These are phyloP conservation scores for Testicularia cyperi DNA, from an alignment of 1,284 basidiomycete species.

Conservation along the genomic window DNA sequence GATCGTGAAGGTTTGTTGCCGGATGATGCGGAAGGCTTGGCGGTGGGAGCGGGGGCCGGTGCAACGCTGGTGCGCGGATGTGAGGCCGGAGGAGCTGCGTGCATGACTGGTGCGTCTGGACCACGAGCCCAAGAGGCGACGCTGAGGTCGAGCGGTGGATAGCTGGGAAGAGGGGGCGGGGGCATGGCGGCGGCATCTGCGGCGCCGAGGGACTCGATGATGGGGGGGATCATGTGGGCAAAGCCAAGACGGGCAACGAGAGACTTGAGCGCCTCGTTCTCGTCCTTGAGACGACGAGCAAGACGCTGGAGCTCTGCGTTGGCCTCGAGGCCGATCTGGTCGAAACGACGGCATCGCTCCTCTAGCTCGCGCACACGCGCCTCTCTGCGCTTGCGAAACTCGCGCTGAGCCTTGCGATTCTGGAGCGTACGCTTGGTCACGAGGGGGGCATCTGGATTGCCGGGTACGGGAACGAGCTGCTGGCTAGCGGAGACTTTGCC, in stretches of 20 bases:
- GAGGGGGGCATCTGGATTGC: constrained; percentile 36
- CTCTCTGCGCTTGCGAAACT: constrained; percentile 54
- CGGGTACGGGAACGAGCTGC: constrained; percentile 39
- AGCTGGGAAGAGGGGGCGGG: constrained; percentile 22
- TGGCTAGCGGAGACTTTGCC: constrained; percentile 30
- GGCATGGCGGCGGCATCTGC: constrained; percentile 1
- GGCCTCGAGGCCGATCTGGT: constrained; percentile 55
- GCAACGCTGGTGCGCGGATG: background rate
- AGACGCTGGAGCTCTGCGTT: constrained; percentile 50
- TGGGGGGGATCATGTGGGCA: constrained; percentile 40
- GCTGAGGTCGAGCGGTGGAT: constrained; percentile 25
- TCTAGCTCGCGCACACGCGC: constrained; percentile 52
- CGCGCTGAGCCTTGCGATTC: constrained; percentile 53
- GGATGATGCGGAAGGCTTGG: constrained; percentile 14
- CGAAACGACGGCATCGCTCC: constrained; percentile 51
- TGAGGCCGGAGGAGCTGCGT: background rate
- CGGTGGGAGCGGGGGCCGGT: background rate
- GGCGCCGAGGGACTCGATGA: constrained; percentile 34
- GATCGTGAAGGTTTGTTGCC: no score
- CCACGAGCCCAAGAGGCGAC: constrained; percentile 28
- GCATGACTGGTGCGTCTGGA: constrained; percentile 4
- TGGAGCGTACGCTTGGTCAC: constrained; percentile 53
- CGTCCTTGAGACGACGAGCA: constrained; percentile 47
- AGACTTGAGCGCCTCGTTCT: constrained; percentile 52
- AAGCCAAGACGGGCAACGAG: constrained; percentile 49